These are phyloP conservation scores for Hydnomerulius pinastri DNA, from an alignment of 768 basidiomycete genomes.

Conservation along the genomic window DNA sequence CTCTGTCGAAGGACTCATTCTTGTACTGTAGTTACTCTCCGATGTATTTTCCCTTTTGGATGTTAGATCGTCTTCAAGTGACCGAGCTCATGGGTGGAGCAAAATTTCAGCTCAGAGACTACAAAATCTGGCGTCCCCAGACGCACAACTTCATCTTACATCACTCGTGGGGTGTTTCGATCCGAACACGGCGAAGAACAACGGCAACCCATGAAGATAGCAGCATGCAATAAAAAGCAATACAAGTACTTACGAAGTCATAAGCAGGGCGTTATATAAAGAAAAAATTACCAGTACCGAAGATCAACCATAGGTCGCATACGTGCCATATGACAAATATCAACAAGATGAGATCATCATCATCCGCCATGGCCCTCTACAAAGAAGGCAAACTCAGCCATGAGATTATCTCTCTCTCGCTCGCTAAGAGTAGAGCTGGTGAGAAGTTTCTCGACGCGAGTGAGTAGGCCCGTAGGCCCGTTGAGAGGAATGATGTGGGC, in stretches of 20 bases:
- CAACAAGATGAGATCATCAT: conserved; percentile 1
- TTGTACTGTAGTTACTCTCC: conserved; percentile 10
- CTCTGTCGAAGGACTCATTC: neutral
- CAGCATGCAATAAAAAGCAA: conserved; percentile 20
- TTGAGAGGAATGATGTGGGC: conserved; percentile 75
- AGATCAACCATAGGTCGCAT: conserved; percentile 9
- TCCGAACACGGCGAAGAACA: too few species aligned
- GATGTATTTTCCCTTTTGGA: neutral
- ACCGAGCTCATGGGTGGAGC: neutral
- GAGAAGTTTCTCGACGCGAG: conserved; percentile 62
- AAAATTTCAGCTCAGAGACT: neutral
- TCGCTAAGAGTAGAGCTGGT: conserved; percentile 49
- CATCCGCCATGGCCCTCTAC: conserved; percentile 41
- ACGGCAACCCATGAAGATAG: too few species aligned
- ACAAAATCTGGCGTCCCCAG: too few species aligned
- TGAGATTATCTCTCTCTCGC: conserved; percentile 47
- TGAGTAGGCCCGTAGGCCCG: conserved; percentile 69
- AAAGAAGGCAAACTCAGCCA: conserved; percentile 62
- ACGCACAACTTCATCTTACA: conserved; percentile 4
- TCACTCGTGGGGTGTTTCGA: conserved; percentile 12
- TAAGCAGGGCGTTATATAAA: conserved; percentile 21
- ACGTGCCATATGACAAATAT: conserved; percentile 5
- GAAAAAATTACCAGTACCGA: conserved; percentile 27
- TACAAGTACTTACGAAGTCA: conserved; percentile 15
- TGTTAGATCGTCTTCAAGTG: neutral